Conservation (phyloP, 192 early-diverging fungal genomes). For the Rhizoclosmatium globosum region DNA sequence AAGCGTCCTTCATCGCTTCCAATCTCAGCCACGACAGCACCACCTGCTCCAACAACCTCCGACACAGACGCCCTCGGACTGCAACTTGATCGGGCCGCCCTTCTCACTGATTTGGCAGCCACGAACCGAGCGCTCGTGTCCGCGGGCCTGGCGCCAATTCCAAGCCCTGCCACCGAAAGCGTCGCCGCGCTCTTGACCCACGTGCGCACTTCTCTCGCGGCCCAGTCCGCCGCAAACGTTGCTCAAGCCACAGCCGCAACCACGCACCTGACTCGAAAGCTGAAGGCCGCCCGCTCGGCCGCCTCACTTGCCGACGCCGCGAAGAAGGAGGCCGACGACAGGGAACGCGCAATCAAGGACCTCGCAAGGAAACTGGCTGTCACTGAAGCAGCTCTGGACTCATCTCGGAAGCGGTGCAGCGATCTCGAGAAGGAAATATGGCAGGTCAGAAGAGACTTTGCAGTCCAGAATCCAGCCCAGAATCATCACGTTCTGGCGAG, state of each 20-base stretch:
- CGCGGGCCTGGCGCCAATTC: background rate
- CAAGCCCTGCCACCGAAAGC: background rate
- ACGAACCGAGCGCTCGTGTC: slow-evolving; percentile 7
- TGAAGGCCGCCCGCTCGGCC: background rate
- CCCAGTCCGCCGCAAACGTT: background rate
- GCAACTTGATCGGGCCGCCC: background rate
- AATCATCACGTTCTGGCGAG: background rate
- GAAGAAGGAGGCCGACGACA: background rate
- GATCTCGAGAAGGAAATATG: slow-evolving; percentile 6
- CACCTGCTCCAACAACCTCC: too few relatives aligned
- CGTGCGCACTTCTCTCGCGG: background rate
- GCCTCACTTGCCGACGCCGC: too few relatives aligned
- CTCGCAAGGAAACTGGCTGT: background rate
- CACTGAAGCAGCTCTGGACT: background rate
- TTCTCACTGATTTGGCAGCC: background rate
- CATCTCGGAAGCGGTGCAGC: background rate
- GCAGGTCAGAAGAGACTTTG: background rate
- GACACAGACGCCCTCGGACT: too few relatives aligned
- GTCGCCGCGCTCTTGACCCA: background rate
- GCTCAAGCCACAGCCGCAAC: background rate
- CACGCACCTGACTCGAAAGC: background rate
- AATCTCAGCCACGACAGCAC: too few relatives aligned
- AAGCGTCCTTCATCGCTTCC: too few relatives aligned
- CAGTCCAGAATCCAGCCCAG: background rate
- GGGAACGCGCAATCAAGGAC: background rate